Conservation (phyloP, 179 eudicot species). For the Silene coronaria region DNA sequence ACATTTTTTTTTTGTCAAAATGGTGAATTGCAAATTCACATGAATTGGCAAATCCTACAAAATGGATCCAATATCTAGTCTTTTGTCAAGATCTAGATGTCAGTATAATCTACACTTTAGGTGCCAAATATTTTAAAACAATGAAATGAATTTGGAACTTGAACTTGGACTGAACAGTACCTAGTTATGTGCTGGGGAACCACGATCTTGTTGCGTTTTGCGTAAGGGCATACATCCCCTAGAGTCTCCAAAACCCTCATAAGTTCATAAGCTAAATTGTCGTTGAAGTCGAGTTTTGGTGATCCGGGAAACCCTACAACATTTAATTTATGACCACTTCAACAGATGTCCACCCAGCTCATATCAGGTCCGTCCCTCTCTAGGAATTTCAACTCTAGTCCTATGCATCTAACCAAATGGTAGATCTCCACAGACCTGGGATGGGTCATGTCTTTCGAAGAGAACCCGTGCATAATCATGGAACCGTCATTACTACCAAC, state of each 20-base stretch:
- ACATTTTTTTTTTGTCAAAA: too few species aligned
- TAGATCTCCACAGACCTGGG: slow-evolving; percentile 52
- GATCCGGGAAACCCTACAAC: slow-evolving; percentile 39
- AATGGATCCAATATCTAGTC: too few species aligned
- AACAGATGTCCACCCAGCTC: slow-evolving; percentile 14
- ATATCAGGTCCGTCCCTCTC: slow-evolving; percentile 24
- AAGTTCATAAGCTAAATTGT: slow-evolving; percentile 47
- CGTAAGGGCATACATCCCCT: slow-evolving; percentile 63
- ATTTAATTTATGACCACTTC: slow-evolving; percentile 2
- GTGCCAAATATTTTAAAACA: neutral
- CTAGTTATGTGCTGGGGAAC: slow-evolving; percentile 81
- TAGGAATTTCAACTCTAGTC: slow-evolving; percentile 52
- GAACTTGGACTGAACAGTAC: slow-evolving; percentile 26
- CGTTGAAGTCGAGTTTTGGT: slow-evolving; percentile 34
- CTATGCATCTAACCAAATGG: slow-evolving; percentile 50
- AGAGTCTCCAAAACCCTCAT: slow-evolving; percentile 62
- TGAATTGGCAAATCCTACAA: too few species aligned
- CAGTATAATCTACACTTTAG: neutral
- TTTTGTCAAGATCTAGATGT: neutral
- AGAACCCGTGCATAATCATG: slow-evolving; percentile 55
- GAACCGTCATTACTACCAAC: slow-evolving; percentile 43
- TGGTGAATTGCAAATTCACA: too few species aligned
- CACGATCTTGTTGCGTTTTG: slow-evolving; percentile 71
- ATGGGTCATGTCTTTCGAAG: slow-evolving; percentile 76
- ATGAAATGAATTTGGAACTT: neutral